phyloP scores from a whole-genome alignment of 1,139 yeast genomes.

The Protomyces inundatus region DNA sequence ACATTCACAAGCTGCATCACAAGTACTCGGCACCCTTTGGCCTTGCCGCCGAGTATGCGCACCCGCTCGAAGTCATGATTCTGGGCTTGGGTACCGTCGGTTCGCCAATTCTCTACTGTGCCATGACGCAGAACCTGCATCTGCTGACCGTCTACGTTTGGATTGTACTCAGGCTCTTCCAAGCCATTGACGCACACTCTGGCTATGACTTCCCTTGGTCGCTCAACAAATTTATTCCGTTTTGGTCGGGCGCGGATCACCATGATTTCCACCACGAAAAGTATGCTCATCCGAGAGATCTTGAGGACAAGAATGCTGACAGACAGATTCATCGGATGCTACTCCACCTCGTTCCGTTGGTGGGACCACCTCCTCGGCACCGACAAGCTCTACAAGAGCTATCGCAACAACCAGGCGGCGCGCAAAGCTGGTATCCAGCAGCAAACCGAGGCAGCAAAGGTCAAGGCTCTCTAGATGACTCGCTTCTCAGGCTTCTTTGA shows the following conservation, averaged over 20 bases:
- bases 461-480: conserved; percentile 10
- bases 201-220: conserved; percentile 98
- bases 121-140: conserved; percentile 65
- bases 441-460: conserved; percentile 21
- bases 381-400: conserved; percentile 42
- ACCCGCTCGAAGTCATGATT: conserved; percentile 84
- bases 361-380: conserved; percentile 83
- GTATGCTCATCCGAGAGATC: not conserved
- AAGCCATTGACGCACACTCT: conserved; percentile 94
- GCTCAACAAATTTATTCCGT: conserved; percentile 78
- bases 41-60: conserved; percentile 93
- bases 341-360: conserved; percentile 89
- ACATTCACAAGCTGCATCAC: conserved; percentile 93
- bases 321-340: conserved; percentile 57
- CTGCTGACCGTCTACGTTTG: conserved; percentile 76
- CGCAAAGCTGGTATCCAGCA: conserved; percentile 13
- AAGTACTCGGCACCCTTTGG: conserved; percentile 97
- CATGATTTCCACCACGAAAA: conserved; percentile 95
- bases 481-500: not conserved
- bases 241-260: conserved; percentile 99
- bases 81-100: conserved; percentile 94
- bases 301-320: not conserved
- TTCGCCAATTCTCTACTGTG: conserved; percentile 68
- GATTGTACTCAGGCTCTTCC: conserved; percentile 83
- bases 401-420: conserved; percentile 23